These are phyloP conservation scores for Aspergillaceae sp. DNA, from an alignment of 2,329 filamentous ascomycete genomes.

Conservation along the genomic window DNA sequence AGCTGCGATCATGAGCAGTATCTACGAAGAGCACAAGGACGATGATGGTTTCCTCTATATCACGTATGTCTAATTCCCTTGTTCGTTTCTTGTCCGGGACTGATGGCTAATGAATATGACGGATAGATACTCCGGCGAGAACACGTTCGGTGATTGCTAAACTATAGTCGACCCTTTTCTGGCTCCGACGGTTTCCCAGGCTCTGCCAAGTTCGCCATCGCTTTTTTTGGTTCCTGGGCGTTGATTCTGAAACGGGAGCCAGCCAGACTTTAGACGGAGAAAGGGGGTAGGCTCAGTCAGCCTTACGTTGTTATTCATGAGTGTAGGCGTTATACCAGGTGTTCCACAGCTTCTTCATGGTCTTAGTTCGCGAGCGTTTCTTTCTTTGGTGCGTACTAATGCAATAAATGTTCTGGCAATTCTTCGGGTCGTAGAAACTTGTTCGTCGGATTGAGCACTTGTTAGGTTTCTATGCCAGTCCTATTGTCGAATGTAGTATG, in stretches of 20 bases:
- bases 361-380: constrained; percentile 10
- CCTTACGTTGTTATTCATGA: constrained; percentile 4
- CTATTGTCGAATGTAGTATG: neutral
- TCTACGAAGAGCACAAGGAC: constrained; percentile 98
- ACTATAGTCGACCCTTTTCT: constrained; percentile 1
- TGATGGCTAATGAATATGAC: constrained; percentile 16
- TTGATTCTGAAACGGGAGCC: neutral
- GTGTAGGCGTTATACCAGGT: constrained; percentile 17
- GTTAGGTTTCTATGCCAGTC: no score
- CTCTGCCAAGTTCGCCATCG: neutral
- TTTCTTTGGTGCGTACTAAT: constrained; percentile 4
- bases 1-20: constrained; percentile 96
- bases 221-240: neutral
- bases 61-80: constrained; percentile 52
- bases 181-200: no score
- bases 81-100: neutral
- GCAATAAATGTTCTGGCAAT: no score
- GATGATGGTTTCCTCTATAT: constrained; percentile 92
- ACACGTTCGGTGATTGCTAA: constrained; percentile 68
- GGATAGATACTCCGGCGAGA: constrained; percentile 84
- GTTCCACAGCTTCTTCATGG: constrained; percentile 9
- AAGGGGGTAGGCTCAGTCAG: neutral
- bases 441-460: no score
- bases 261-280: neutral
- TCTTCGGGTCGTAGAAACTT: no score